These are phyloP conservation scores for Trametes hirsuta DNA, from an alignment of 1,284 basidiomycete species.

Conservation along the genomic window DNA sequence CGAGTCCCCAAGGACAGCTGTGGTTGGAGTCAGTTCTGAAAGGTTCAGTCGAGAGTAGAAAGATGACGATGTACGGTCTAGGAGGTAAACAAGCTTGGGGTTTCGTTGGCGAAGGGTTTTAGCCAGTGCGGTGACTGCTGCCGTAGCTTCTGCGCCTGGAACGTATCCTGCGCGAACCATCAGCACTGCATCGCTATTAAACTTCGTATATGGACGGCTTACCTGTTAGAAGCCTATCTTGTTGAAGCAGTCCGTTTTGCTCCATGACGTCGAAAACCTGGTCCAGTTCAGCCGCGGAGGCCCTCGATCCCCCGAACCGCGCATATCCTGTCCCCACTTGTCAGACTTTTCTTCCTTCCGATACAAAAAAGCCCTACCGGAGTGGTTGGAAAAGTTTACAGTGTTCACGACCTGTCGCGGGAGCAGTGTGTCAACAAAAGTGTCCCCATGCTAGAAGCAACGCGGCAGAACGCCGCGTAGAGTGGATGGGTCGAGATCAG, in stretches of 20 bases:
- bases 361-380: constrained; percentile 56
- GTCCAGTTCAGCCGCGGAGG: constrained; percentile 68
- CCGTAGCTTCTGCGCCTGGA: constrained; percentile 82
- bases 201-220: constrained; percentile 2
- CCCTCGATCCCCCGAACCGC: constrained; percentile 72
- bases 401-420: constrained; percentile 87
- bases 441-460: constrained; percentile 1
- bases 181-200: background rate
- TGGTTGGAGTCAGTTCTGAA: background rate
- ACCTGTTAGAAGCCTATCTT: constrained; percentile 77
- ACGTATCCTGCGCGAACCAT: constrained; percentile 67
- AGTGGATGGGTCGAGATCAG: background rate
- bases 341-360: background rate
- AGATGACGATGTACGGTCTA: constrained; percentile 76
- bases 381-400: constrained; percentile 95
- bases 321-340: constrained; percentile 64
- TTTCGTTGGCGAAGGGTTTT: constrained; percentile 58
- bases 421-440: background rate
- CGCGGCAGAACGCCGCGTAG: background rate
- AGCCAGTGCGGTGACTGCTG: constrained; percentile 68
- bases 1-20: constrained; percentile 89
- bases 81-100: constrained; percentile 76
- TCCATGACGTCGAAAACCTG: constrained; percentile 72
- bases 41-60: background rate
- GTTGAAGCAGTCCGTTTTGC: constrained; percentile 66